phyloP scores from a whole-genome alignment of 306 rosid species.

The Citrullus mucosospermus region DNA sequence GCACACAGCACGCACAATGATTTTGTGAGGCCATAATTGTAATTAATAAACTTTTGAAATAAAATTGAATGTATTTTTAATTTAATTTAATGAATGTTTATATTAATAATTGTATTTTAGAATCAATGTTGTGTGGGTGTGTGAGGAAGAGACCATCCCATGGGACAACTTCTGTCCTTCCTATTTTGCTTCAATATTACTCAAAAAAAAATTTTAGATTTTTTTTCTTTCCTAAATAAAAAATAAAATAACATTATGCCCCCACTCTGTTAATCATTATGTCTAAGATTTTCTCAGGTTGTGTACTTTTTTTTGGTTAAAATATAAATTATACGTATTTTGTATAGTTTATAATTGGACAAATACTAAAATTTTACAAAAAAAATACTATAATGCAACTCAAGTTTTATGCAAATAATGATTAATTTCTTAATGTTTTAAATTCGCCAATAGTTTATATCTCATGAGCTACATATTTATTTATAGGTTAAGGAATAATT shows the following conservation, averaged over 20 bases:
- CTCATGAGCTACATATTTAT: too few species aligned
- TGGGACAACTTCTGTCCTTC: conserved; percentile 1
- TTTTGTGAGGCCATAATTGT: neutral
- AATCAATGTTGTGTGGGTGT: neutral
- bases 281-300: neutral
- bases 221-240: neutral
- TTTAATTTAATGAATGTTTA: neutral
- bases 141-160: neutral
- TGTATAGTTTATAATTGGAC: too few species aligned
- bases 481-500: too few species aligned
- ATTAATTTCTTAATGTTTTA: too few species aligned
- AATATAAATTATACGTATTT: neutral
- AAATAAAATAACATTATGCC: neutral
- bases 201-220: neutral
- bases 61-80: neutral
- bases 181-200: conserved; percentile 10
- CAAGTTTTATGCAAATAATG: too few species aligned
- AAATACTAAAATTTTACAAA: too few species aligned
- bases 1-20: neutral
- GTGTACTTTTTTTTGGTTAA: neutral
- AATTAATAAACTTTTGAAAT: neutral
- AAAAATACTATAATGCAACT: too few species aligned
- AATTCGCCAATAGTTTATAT: too few species aligned
- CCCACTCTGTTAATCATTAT: neutral
- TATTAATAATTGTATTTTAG: neutral